Percentiles rank a stretch among this genome's conserved stretches.
phyloP scores from a whole-genome alignment of 768 basidiomycete species.

The Nidularia sp. region DNA sequence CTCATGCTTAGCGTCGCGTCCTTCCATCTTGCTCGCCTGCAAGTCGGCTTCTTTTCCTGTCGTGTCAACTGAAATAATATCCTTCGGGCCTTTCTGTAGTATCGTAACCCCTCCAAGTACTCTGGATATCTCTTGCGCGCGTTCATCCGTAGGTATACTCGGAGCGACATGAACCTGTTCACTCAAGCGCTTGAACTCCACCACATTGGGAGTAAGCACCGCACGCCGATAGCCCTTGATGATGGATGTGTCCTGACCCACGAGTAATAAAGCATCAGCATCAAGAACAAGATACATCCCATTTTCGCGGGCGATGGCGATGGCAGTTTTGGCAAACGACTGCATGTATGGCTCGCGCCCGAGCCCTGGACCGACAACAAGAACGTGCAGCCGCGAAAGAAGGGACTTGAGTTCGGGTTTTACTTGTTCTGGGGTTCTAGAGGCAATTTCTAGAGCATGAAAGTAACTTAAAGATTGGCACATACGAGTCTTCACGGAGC shows the following conservation, averaged over 20 bases:
- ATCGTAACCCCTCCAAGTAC: slow-evolving; percentile 85
- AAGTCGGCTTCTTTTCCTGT: slow-evolving; percentile 49
- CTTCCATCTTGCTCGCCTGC: slow-evolving; percentile 35
- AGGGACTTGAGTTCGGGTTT: slow-evolving; percentile 57
- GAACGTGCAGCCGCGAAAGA: slow-evolving; percentile 83
- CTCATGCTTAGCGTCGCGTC: slow-evolving; percentile 44
- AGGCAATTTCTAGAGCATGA: neutral
- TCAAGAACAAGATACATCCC: slow-evolving; percentile 93
- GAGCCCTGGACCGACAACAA: slow-evolving; percentile 92
- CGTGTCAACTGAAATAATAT: slow-evolving; percentile 79
- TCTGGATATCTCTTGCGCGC: slow-evolving; percentile 70
- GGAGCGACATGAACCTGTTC: slow-evolving; percentile 67
- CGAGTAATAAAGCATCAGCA: slow-evolving; percentile 86
- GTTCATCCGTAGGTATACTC: slow-evolving; percentile 41
- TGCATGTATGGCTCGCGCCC: slow-evolving; percentile 93
- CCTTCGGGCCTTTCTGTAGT: slow-evolving; percentile 80
- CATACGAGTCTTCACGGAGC: slow-evolving; percentile 64
- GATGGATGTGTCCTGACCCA: slow-evolving; percentile 68
- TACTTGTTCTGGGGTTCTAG: slow-evolving; percentile 47
- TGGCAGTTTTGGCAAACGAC: slow-evolving; percentile 68
- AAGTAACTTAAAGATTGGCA: neutral
- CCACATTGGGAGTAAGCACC: slow-evolving; percentile 91
- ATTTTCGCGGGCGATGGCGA: slow-evolving; percentile 64
- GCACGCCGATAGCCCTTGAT: slow-evolving; percentile 84
- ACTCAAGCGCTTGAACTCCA: slow-evolving; percentile 85